Base-by-base conservation (phyloP, 2,329 filamentous ascomycete species). In the Aspergillus terreus region DNA sequence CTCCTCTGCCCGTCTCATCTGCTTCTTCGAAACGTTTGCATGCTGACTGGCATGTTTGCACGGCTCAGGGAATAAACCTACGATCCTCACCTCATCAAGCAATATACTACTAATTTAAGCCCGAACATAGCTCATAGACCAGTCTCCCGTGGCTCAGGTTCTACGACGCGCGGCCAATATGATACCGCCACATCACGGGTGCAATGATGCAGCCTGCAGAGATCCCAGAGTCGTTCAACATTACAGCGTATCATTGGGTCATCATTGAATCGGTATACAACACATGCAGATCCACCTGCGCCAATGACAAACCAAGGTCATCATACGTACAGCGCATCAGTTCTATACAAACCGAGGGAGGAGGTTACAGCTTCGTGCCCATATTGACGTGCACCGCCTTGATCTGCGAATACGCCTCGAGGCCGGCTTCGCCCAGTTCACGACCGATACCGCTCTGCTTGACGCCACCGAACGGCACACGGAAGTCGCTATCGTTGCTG, bases 381-480 rank as follows among this genome's bases (percentile, higher is more conserved):
- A 77, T 63, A 58, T 77, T 76, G 19, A 77, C 67, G 62, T 76
- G 73, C 44, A 77, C 66, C 30, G 73, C 72, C 73, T 85, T 85
- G 57, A 77, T 73, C 63, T 84, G 81, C 25, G 80, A 81, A 63
- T 85, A 85, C n/a, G 79, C 78, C 51, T 81, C 81, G 54, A 84
- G 67, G 2, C 81, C 81, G 45, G 80, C 80, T 67, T 84, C 81
- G 14, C 82, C 82, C 10, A 84, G 69, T 67, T 85, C 82, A 46
- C 82, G 70, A 19, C 82, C 82, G 63, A 84, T 83, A 2, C 82
- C 82, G 58, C 76, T 79, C 70, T 84, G 79, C 73, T 85, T 85
- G 33, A 83, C 79, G 38, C 82, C 82, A 23, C 82, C 82, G 59
- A 85, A 85, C 0, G 82, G 82, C 43, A 84, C 74, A 7, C 72